phyloP scores from a whole-genome alignment of 805 yeast species.

The Myxozyma melibiosi region DNA sequence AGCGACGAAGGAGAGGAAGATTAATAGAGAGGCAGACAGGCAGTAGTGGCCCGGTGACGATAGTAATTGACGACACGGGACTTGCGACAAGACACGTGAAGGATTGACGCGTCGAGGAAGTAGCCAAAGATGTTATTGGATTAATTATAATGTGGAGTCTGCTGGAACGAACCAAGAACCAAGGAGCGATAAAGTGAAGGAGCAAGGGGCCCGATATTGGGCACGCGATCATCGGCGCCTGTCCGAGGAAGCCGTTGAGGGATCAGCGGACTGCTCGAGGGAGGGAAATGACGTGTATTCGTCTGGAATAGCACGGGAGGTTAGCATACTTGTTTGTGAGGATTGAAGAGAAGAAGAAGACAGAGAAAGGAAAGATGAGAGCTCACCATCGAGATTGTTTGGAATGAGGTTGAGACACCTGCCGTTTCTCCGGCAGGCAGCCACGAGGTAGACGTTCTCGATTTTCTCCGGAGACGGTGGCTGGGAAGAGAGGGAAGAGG shows the following conservation, averaged over 20 bases:
- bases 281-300: slow-evolving; percentile 25
- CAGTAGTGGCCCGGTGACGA: too few species aligned
- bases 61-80: too few species aligned
- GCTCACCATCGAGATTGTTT: slow-evolving; percentile 11
- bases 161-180: background rate
- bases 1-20: too few species aligned
- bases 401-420: slow-evolving; percentile 22
- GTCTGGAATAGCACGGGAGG: background rate
- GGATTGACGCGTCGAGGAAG: too few species aligned
- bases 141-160: too few species aligned
- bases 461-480: background rate
- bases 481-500: background rate
- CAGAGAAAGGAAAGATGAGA: background rate
- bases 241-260: slow-evolving; percentile 3
- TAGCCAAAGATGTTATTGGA: too few species aligned
- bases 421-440: slow-evolving; percentile 15
- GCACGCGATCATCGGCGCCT: slow-evolving; percentile 6
- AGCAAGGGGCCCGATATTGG: background rate
- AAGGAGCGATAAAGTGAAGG: background rate
- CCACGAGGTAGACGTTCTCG: slow-evolving; percentile 18
- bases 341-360: background rate
- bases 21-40: too few species aligned
- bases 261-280: slow-evolving; percentile 13
- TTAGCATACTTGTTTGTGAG: background rate
- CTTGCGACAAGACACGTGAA: too few species aligned